Base-by-base conservation (phyloP, 2,329 filamentous ascomycete genomes). In the Cylindrodendrum hubeiense region DNA sequence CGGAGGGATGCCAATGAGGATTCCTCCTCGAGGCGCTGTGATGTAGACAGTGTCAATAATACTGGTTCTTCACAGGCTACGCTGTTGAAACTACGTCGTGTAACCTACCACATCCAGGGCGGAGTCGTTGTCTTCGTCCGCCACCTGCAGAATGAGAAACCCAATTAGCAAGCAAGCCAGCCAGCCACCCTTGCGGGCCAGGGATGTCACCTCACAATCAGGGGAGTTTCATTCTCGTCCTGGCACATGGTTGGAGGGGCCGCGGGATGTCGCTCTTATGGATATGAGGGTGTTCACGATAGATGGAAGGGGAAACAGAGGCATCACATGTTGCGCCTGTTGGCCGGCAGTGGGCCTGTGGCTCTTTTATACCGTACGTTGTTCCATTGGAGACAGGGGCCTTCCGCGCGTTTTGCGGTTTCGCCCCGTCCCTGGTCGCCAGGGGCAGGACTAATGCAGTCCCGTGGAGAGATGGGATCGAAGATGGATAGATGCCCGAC, bases 1-100 rank as follows among this genome's bases (percentile, higher is more conserved):
- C 66, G 52, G 19, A 67, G 55, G 21, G 64, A 68, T 19, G 52
- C 51, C 19, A 68, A 28, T 10, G 66, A 65, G 9, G 64, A 68
- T 9, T 60, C 59, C 22, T 67, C 66, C n/a, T 60, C 47, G 21
- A 44, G 22, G 28, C 37, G 41, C 56, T 68, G 5, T 21, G 10
- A 24, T 34, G 43, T 13, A 50, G 6, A 6, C 1, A 19, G 19
- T 24, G 47, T 47, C 10, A 63, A 15, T 10, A 34, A 47, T 15
- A 2, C 19, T 17, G 10, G 43, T 15, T 28, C 17, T 22, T 47
- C 5, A 15, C 8, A 12, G 15, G 10, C 19, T 22, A 5, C 33
- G 19, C 15, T 8, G 5, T 12, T 39, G 22, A 10, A 33, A 22
- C n/a, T 51, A 13, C 22, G 47, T 12, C 22, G 17, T 34, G 21